Evolutionary conservation across 2,329 filamentous ascomycete genomes (phyloP), one percentile per base, ranked within the genome.

Genomic region (Cryphonectria parasitica): DNA sequence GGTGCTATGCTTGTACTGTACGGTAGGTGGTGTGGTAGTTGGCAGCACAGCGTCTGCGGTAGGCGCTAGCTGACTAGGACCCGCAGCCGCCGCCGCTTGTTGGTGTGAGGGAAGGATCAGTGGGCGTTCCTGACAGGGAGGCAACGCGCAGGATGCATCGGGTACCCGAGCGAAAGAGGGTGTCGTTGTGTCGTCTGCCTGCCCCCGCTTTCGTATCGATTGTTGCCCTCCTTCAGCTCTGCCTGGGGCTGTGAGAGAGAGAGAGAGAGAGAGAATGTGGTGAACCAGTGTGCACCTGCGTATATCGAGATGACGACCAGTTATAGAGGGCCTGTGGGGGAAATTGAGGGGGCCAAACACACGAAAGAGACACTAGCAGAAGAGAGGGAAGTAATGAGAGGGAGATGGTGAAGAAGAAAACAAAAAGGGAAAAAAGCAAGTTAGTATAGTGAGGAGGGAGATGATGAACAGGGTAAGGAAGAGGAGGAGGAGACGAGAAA

Each of bases 101-200:
- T n/a, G 45, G 45, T 61, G 31, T 4, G 56, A 34, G 56, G 56
- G 7, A n/a, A n/a, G 58, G 58, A 61, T 58, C 19, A 31, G 58
- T 15, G 19, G 58, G 58, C 31, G 58, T 61, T 34, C 58, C 58
- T 61, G 58, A 39, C 58, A 61, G 22, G 58, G 58, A 36, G 58
- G 19, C 31, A 39, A n/a, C 31, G 31, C 31, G 58, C 34, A 61
- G 58, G 58, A 36, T 61, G 58, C 58, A 61, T 39, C 58, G 31
- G 58, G 58, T 61, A 61, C 31, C 34, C 58, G 58, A 13, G 58
- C 58, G 45, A 49, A 22, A 39, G 58, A 39, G 28, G 31, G 58
- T 61, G 58, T 39, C 58, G 58, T 39, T 28, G 56, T 34, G 58
- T 39, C 31, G 56, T 19, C 56, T 60, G 58, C 31, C 58, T 61